Evolutionary conservation across 805 yeast species (phyloP), one percentile per base, ranked within the genome.

Genomic region (Metschnikowia cerradonensis): DNA sequence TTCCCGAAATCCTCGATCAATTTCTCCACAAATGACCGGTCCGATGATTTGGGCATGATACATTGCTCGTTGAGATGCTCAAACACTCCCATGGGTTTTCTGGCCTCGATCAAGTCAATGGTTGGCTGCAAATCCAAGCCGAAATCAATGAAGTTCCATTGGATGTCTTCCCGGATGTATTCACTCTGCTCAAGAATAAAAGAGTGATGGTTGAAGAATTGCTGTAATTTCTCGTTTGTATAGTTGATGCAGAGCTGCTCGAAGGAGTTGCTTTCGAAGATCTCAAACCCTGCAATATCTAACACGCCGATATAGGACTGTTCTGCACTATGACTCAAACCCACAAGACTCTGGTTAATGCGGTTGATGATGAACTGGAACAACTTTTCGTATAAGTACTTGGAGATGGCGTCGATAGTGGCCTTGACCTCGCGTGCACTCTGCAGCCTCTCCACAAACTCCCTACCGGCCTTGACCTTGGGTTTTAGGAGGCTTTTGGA

Each of bases 111-210:
- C 50, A 94, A 73, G 60, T 91, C 96, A 46, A 94, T 94, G 0
- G 99, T 92, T 23, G 95, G 95, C 64, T 92, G 96, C 50, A 94
- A 74, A 66, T 94, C 97, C 53, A 85, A 87, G 14, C 99, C 99
- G 69, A 90, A 94, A 65, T 94, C 99, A 45, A 92, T 86, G 58
- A 85, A 92, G 52, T 80, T 77, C 85, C 85, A 81, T 54, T 78
- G 78, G 42, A 81, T 80, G 47, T 81, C 80, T 61, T 81, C 85
- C 48, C 81, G 70, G 48, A 80, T 60, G 53, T 81, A 81, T 59
- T 81, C 85, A 54, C 81, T 79, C 62, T 81, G 85, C 61, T 81
- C 85, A 43, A 81, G 65, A 13, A 79, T 81, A 60, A 81, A 81
- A 60, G 81, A 78, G 59, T 81, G 84, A 60, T 81, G 85, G 60